Base-by-base conservation (phyloP, 345 rosid species). In the Heritiera littoralis region DNA sequence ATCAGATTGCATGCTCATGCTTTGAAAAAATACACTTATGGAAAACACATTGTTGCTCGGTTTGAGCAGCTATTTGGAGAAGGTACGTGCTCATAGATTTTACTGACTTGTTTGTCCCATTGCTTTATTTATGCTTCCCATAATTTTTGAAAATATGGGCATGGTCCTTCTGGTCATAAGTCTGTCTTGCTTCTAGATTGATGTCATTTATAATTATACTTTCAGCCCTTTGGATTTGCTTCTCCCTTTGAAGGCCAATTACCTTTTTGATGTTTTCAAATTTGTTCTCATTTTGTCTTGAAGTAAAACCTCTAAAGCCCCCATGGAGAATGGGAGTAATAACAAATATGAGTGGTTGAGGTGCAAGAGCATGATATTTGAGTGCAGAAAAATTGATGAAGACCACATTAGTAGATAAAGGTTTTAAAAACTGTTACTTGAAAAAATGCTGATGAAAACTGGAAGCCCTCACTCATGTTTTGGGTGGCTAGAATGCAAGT, bases 21-120 rank as follows among this genome's bases (percentile, higher is more conserved):
- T 11, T 79, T 91, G 87, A 91, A 91, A 91, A 91, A 90, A 79
- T 91, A 90, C 81, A 91, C 95, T 0, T 90, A 91, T 11, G 95
- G 95, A 69, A 91, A 91, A 78, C 95, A 91, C 85, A 91, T 91
- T 41, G 95, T 91, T 80, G 82, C 90, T 78, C 86, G 93, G 75
- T 87, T 87, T 83, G 93, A 90, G 81, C 89, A 84, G 70, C 89
- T 81, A 49, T 83, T 80, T 66, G 85, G 82, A n/a, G 89, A 91
- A 88, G 93, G 94, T 89, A 55, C 63, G 82, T 2, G 35, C 23
- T 41, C 13, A 4, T 65, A 23, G 40, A 54, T 55, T 38, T 61
- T 55, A 2, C 48, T 32, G 18, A 17, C 5, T 66, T 28, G 40
- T 32, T 32, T 13, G 12, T 63, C 2, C 4, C 3, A 3, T 32